phyloP scores from a whole-genome alignment of 306 rosid species.

The Quercus bicolor region DNA sequence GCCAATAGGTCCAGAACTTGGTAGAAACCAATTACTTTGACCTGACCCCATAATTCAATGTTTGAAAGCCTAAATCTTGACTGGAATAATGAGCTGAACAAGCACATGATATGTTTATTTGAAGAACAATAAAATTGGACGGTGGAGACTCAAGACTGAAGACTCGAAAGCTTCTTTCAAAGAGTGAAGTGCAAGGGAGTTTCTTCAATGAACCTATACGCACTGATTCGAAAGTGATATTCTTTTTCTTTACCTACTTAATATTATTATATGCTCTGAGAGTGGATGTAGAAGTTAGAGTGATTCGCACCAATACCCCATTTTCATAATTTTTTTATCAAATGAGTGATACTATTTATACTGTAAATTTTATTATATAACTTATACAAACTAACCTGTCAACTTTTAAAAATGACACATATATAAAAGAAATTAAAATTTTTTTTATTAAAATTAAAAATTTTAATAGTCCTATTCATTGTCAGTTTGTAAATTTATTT shows the following conservation, averaged over 20 bases:
- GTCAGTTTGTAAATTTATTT: no score
- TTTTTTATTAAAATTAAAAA: no score
- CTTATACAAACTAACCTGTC: no score
- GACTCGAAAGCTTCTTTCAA: background rate
- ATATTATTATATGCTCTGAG: constrained; percentile 1
- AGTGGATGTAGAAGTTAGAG: background rate
- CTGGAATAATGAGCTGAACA: background rate
- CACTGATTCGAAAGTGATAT: background rate
- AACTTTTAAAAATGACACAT: no score
- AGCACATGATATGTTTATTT: background rate
- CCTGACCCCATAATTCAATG: background rate
- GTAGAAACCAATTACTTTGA: background rate
- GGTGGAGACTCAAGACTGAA: no score
- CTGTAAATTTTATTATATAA: no score
- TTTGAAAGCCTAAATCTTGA: background rate
- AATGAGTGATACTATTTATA: background rate
- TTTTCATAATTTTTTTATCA: background rate
- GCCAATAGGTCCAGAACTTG: background rate
- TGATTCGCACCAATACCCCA: background rate
- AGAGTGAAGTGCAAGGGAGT: background rate
- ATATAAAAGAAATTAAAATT: no score
- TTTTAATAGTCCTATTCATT: no score
- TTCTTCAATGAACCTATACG: background rate
- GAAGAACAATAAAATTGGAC: background rate
- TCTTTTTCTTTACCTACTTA: background rate